Percentiles rank a stretch among this genome's conserved stretches.
phyloP scores from a whole-genome alignment of 345 rosid genomes.

The Acer yangbiense region DNA sequence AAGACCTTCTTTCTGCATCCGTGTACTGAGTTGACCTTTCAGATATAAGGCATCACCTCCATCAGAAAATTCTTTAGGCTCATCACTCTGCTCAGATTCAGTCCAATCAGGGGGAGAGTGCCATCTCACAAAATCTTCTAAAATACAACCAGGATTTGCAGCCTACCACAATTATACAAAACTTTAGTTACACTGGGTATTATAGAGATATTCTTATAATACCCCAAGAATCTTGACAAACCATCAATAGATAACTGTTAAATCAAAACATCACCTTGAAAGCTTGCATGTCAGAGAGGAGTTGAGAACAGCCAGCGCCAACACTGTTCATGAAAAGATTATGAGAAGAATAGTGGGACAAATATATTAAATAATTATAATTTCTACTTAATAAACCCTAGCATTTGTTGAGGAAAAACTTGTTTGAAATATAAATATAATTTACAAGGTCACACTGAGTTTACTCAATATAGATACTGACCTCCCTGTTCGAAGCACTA shows the following conservation, averaged over 20 bases:
- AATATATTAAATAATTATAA: neutral
- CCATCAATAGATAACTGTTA: conserved; percentile 3
- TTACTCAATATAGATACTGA: conserved; percentile 32
- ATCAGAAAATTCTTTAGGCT: conserved; percentile 37
- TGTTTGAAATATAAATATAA: neutral
- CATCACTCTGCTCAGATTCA: conserved; percentile 51
- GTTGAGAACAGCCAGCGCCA: conserved; percentile 99
- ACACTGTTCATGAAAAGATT: conserved; percentile 58
- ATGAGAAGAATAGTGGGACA: conserved; percentile 2
- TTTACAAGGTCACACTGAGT: neutral
- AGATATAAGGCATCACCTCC: conserved; percentile 40
- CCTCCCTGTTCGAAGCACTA: conserved; percentile 97
- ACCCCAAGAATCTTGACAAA: conserved; percentile 4
- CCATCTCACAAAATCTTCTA: conserved; percentile 99
- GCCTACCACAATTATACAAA: conserved; percentile 48
- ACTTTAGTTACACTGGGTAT: neutral
- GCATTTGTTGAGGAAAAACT: neutral
- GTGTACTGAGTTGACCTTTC: conserved; percentile 84
- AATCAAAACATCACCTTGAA: conserved; percentile 67
- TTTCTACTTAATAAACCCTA: neutral
- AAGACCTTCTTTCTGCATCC: conserved; percentile 97
- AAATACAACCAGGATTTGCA: conserved; percentile 97
- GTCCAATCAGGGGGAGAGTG: conserved; percentile 99
- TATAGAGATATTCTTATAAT: neutral
- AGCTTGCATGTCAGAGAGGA: conserved; percentile 99